These are phyloP conservation scores for Apiospora pterosperma DNA, from an alignment of 2,329 filamentous ascomycete genomes.

Conservation along the genomic window DNA sequence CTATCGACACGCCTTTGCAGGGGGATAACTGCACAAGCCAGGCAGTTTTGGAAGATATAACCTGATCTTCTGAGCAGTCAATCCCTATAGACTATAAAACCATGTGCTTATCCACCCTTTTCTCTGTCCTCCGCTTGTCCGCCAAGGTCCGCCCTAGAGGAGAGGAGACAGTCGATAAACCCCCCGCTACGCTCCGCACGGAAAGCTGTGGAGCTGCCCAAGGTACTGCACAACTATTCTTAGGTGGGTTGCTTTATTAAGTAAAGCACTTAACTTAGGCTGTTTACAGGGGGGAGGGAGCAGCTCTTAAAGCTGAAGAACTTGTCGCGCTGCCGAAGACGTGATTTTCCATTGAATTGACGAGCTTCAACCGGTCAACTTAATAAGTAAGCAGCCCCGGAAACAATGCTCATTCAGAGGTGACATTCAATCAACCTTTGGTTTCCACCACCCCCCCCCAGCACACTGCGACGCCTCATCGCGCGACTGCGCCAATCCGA, in stretches of 20 bases:
- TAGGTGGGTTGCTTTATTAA: background rate
- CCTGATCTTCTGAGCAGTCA: no score
- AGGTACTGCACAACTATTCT: background rate
- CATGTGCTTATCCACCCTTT: no score
- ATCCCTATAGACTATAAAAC: no score
- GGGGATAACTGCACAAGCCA: no score
- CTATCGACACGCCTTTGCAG: no score
- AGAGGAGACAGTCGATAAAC: background rate
- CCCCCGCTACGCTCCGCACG: background rate
- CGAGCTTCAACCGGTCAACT: background rate
- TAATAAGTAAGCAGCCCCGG: no score
- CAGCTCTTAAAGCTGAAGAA: no score
- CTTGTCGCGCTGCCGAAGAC: background rate
- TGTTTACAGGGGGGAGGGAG: no score
- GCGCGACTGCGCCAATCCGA: background rate
- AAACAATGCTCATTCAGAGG: background rate
- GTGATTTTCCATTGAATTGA: conserved; percentile 1
- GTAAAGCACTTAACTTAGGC: no score
- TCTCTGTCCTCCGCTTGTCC: no score
- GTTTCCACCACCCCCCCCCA: background rate
- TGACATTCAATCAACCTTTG: background rate
- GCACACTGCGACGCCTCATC: background rate
- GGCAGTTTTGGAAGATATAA: no score
- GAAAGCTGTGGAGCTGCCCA: background rate
- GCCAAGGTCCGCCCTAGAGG: no score